Evolutionary conservation across 768 basidiomycete species (phyloP).

Genomic region (Boletus patriciae): DNA sequence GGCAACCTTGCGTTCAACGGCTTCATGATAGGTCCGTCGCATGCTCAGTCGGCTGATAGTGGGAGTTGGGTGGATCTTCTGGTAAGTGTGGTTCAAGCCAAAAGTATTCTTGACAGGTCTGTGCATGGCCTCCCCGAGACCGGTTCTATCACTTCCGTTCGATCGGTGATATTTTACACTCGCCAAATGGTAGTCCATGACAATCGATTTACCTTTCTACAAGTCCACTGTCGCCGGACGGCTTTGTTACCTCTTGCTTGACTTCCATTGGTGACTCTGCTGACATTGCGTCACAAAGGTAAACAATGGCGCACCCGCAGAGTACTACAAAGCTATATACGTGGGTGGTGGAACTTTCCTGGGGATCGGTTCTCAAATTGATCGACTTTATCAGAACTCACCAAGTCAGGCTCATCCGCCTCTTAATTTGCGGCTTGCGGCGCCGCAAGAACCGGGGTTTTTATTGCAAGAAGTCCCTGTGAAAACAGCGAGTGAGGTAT

Average conservation of each 20-base stretch:
- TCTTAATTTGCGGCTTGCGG: conserved; percentile 60
- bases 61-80: conserved; percentile 34
- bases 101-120: background rate
- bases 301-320: conserved; percentile 51
- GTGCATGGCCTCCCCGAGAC: background rate
- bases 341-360: conserved; percentile 41
- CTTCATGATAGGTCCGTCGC: conserved; percentile 24
- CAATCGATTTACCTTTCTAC: background rate
- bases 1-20: conserved; percentile 27
- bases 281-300: conserved; percentile 43
- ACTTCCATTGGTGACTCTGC: background rate
- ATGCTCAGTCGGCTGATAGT: conserved; percentile 17
- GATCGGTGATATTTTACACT: background rate
- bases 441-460: conserved; percentile 78
- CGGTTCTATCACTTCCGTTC: background rate
- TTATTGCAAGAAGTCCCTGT: conserved; percentile 70
- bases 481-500: conserved; percentile 68
- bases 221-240: background rate
- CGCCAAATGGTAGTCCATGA: background rate
- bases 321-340: conserved; percentile 66
- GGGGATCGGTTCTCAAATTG: background rate
- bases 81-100: conserved; percentile 21
- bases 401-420: conserved; percentile 69
- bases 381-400: conserved; percentile 48
- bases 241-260: background rate